Base-by-base conservation (phyloP, 139 green algal genomes). In the Gonium pectorale region DNA sequence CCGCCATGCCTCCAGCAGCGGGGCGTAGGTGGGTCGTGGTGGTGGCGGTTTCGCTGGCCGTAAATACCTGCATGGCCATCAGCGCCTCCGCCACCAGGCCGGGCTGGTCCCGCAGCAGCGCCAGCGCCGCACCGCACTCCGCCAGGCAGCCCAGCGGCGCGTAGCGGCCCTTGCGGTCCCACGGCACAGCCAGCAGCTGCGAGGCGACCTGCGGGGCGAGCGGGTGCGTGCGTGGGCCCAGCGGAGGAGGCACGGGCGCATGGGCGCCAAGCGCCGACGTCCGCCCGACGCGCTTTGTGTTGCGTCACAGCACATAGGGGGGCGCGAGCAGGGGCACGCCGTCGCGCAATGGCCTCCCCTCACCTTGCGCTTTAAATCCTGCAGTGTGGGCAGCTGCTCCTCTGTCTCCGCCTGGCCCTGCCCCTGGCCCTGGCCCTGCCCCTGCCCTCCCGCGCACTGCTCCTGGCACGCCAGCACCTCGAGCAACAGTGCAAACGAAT, bases 141-240 rank as follows among this genome's bases (percentile, higher is more conserved):
- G 93, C 86, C 60, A 98, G 49, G 21, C 85, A 87, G 3, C 75
- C 69, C 67, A 98, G 91, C 1, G 90, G 88, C 0, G 70, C 67
- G 68, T 96, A 96, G 6, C 87, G 89, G 21, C 94, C 94, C 85
- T 98, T 98, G 26, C 92, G 86, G 26, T n/a, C 81, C 31, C 68
- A 54, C 37, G 90, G 29, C 59, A 93, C 52, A 2, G 37, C 49
- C 60, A 92, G 84, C 70, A 93, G 83, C 67, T 78, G 80, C 21
- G 8, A 4, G 0, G 24, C 5, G 38, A 86, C 54, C 74, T 63
- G 27, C 13, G 70, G 9, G 17, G 59, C 46, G 29, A 79, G 49
- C 13, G 13, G 49, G 49, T 13, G 49, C n/a, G n/a, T n/a, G n/a
- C n/a, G n/a, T n/a, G n/a, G n/a, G n/a, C n/a, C n/a, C n/a, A n/a